Conservation (phyloP, 2,329 filamentous ascomycete species). For the Hirsutella rhossiliensis region DNA sequence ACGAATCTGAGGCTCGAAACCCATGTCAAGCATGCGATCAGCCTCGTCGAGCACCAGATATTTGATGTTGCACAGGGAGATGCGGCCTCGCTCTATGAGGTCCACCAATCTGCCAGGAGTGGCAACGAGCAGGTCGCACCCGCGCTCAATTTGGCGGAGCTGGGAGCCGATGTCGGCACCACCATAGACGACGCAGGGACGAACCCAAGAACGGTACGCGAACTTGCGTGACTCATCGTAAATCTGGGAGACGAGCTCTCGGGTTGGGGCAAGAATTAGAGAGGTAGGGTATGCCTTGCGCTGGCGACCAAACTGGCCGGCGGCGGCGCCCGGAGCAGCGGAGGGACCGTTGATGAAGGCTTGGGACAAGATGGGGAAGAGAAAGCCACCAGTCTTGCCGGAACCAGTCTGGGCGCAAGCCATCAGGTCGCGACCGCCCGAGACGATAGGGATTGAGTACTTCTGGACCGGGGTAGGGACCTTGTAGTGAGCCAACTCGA, state of each 20-base stretch:
- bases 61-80: conserved; percentile 97
- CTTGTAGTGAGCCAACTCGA: conserved; percentile 87
- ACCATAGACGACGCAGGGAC: conserved; percentile 96
- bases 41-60: conserved; percentile 98
- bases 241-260: conserved; percentile 97
- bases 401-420: conserved; percentile 99
- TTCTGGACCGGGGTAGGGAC: conserved; percentile 96
- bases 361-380: conserved; percentile 98
- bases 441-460: conserved; percentile 98
- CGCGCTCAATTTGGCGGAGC: conserved; percentile 93
- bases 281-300: conserved; percentile 97
- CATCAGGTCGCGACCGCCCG: conserved; percentile 96
- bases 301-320: conserved; percentile 74
- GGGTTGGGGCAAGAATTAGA: conserved; percentile 88
- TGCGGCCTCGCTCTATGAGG: conserved; percentile 94
- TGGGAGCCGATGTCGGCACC: conserved; percentile 98
- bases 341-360: conserved; percentile 85
- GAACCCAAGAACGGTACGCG: conserved; percentile 96
- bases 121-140: conserved; percentile 92
- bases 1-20: conserved; percentile 99
- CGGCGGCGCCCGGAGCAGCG: conserved; percentile 47
- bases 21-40: conserved; percentile 99
- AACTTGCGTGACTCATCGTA: conserved; percentile 98
- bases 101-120: conserved; percentile 96
- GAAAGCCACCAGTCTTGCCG: conserved; percentile 98